Evolutionary conservation across 2,329 filamentous ascomycete species (phyloP).

Genomic region (Plectosphaerella sp.): DNA sequence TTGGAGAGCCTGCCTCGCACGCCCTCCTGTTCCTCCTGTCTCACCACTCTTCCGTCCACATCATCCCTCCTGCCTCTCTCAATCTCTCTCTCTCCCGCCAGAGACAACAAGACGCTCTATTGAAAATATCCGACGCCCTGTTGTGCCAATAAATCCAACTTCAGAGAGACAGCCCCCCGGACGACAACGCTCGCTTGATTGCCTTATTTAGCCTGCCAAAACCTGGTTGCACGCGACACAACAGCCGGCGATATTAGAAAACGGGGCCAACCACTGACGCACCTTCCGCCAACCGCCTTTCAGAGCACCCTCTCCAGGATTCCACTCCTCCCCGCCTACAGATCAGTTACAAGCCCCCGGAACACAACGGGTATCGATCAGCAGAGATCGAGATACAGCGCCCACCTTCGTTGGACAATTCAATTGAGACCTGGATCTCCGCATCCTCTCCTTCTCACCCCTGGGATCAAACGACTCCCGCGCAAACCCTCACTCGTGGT

Average conservation of each 20-base stretch:
- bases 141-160: neutral
- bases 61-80: neutral
- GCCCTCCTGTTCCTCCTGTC: conserved; percentile 7
- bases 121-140: neutral
- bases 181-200: neutral
- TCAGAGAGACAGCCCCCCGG: neutral
- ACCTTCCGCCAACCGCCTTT: too few relatives aligned
- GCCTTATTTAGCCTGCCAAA: neutral
- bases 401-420: too few relatives aligned
- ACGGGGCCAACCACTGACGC: too few relatives aligned
- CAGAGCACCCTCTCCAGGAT: too few relatives aligned
- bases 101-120: neutral
- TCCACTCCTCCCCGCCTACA: too few relatives aligned
- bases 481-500: neutral
- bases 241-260: neutral
- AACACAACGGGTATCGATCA: too few relatives aligned
- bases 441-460: neutral
- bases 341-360: too few relatives aligned
- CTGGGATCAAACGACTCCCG: too few relatives aligned
- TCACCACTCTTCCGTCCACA: conserved; percentile 5
- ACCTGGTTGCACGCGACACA: neutral
- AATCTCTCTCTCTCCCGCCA: neutral
- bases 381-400: too few relatives aligned
- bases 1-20: conserved; percentile 6
- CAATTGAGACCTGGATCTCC: too few relatives aligned